These are phyloP conservation scores for Polyrhizophydium stewartii DNA, from an alignment of 371 early-diverging fungal species.

Conservation along the genomic window DNA sequence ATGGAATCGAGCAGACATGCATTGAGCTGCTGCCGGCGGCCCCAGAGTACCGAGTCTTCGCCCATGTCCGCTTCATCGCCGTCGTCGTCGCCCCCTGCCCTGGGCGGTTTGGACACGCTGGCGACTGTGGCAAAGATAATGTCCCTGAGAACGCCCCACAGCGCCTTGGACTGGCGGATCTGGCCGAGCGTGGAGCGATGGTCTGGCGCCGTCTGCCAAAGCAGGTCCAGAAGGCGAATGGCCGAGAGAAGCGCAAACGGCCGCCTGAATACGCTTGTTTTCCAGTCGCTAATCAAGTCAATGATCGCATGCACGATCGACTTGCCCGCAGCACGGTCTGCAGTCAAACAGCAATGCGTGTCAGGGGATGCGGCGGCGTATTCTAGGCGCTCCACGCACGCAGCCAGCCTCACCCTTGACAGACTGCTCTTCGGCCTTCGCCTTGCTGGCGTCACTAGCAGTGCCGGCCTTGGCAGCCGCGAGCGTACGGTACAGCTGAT, in stretches of 20 bases:
- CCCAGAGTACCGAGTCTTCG: not conserved
- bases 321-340: too few species aligned
- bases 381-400: too few species aligned
- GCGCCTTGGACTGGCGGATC: slow-evolving; percentile 8
- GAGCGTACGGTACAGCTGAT: too few species aligned
- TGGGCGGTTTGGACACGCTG: not conserved
- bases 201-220: slow-evolving; percentile 30
- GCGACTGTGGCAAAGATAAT: slow-evolving; percentile 10
- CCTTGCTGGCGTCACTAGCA: too few species aligned
- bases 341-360: not conserved
- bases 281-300: not conserved
- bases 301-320: not conserved
- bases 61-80: not conserved
- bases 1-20: not conserved
- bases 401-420: too few species aligned
- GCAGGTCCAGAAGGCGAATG: slow-evolving; percentile 19
- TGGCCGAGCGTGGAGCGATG: slow-evolving; percentile 16
- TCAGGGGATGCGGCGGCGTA: too few species aligned
- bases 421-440: too few species aligned
- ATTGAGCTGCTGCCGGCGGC: not conserved
- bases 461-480: not conserved
- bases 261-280: not conserved
- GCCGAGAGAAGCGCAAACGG: slow-evolving; percentile 15
- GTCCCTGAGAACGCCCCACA: slow-evolving; percentile 22
- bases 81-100: not conserved